Conservation (phyloP, 2,329 filamentous ascomycete species). For the Lasiodiplodia citricola region DNA sequence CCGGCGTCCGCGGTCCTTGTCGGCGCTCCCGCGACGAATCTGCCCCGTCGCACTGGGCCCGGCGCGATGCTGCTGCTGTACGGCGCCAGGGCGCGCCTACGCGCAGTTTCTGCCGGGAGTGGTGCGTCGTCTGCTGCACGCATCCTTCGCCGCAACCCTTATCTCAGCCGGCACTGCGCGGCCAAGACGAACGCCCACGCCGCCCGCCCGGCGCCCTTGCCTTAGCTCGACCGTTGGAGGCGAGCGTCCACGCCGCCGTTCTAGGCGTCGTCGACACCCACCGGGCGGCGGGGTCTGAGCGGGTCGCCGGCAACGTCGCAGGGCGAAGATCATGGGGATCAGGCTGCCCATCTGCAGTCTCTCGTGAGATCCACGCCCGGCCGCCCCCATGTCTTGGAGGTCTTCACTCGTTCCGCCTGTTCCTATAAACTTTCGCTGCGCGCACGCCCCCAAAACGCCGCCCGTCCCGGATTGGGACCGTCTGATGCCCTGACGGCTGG, state of each 20-base stretch:
- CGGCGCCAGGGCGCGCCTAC: slow-evolving; percentile 2
- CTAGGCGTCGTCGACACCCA: not conserved
- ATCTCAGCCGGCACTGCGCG: slow-evolving; percentile 17
- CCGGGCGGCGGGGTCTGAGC: slow-evolving; percentile 8
- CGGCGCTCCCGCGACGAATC: not conserved
- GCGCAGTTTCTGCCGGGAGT: slow-evolving; percentile 12
- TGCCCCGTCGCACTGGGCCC: slow-evolving; percentile 7
- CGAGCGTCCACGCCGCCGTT: not conserved
- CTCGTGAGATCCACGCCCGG: slow-evolving; percentile 20
- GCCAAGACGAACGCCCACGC: slow-evolving; percentile 13
- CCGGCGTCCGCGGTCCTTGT: not conserved
- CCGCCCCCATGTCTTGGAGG: slow-evolving; percentile 16
- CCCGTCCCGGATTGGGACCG: slow-evolving; percentile 1
- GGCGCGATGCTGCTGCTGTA: not conserved
- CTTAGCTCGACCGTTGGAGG: slow-evolving; percentile 8
- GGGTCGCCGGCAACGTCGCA: slow-evolving; percentile 3
- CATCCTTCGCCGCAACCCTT: slow-evolving; percentile 24
- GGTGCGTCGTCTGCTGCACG: slow-evolving; percentile 16
- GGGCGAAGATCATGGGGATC: slow-evolving; percentile 21
- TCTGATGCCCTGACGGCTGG: not conserved
- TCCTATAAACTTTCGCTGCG: slow-evolving; percentile 3
- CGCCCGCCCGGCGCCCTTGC: slow-evolving; percentile 18
- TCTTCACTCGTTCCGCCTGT: not conserved
- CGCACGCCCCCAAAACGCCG: slow-evolving; percentile 17
- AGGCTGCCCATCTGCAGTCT: slow-evolving; percentile 13